phyloP scores from a whole-genome alignment of 768 basidiomycete species.

The Trametes villosa region DNA sequence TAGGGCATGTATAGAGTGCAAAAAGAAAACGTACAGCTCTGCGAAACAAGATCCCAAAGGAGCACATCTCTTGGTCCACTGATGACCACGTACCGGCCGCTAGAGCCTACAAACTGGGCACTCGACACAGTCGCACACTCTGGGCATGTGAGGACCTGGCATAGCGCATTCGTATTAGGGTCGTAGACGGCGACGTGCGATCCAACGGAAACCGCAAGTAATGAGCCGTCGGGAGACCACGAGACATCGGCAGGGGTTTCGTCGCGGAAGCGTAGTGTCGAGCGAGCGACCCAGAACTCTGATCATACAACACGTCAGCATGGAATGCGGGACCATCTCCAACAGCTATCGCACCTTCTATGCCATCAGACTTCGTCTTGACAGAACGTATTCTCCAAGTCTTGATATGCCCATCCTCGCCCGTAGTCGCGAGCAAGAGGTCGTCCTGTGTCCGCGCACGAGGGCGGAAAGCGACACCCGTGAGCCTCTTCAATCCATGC shows the following conservation, averaged over 20 bases:
- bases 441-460: slow-evolving; percentile 32
- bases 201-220: slow-evolving; percentile 76
- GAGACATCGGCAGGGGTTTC: slow-evolving; percentile 65
- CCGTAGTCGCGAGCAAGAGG: slow-evolving; percentile 69
- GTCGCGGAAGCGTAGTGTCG: slow-evolving; percentile 70
- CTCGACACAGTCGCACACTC: slow-evolving; percentile 51
- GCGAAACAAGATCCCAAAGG: slow-evolving; percentile 74
- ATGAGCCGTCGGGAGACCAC: slow-evolving; percentile 87
- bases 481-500: slow-evolving; percentile 69
- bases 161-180: slow-evolving; percentile 59
- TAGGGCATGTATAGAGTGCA: slow-evolving; percentile 1
- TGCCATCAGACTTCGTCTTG: slow-evolving; percentile 48
- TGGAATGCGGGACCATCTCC: background rate
- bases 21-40: slow-evolving; percentile 52
- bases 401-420: slow-evolving; percentile 77
- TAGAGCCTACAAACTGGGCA: slow-evolving; percentile 68
- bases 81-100: slow-evolving; percentile 72
- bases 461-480: slow-evolving; percentile 73
- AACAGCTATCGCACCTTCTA: slow-evolving; percentile 51
- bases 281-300: slow-evolving; percentile 84
- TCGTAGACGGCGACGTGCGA: slow-evolving; percentile 77
- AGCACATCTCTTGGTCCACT: slow-evolving; percentile 52
- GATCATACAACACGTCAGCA: slow-evolving; percentile 1
- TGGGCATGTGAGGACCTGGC: slow-evolving; percentile 61
- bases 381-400: slow-evolving; percentile 70